Conservation (phyloP, 495 filamentous ascomycete genomes). For the Talaromyces stipitatus region DNA sequence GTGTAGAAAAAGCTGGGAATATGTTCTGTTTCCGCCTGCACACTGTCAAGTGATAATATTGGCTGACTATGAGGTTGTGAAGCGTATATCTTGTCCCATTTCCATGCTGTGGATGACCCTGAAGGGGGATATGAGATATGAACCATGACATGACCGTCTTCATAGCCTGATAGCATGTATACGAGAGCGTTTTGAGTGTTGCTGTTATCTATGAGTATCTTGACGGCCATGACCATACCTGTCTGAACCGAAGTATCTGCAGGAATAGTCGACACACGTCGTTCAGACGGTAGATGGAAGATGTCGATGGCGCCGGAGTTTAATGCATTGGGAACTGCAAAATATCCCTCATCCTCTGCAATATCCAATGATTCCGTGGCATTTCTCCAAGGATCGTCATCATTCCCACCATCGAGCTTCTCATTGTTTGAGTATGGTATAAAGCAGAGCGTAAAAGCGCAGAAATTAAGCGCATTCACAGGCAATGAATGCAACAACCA, state of each 20-base stretch:
- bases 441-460: slow-evolving; percentile 66
- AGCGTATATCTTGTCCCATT: slow-evolving; percentile 60
- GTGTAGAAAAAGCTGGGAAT: slow-evolving; percentile 56
- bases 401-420: background rate
- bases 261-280: slow-evolving; percentile 58
- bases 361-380: no score
- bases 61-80: slow-evolving; percentile 72
- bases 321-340: slow-evolving; percentile 72
- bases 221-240: slow-evolving; percentile 88
- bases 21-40: slow-evolving; percentile 24
- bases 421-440: slow-evolving; percentile 7
- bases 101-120: slow-evolving; percentile 14
- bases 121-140: slow-evolving; percentile 29
- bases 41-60: slow-evolving; percentile 68
- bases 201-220: slow-evolving; percentile 38
- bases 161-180: slow-evolving; percentile 69
- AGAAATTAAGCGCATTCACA: slow-evolving; percentile 95
- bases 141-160: slow-evolving; percentile 70
- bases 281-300: slow-evolving; percentile 71
- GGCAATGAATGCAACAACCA: slow-evolving; percentile 78
- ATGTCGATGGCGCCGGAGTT: slow-evolving; percentile 78
- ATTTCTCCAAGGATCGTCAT: no score
- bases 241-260: slow-evolving; percentile 50
- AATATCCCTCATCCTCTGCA: slow-evolving; percentile 26
- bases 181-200: slow-evolving; percentile 18